Evolutionary conservation across 2,329 filamentous ascomycete genomes (phyloP), one percentile per base, ranked within the genome.

Genomic region (Rhexocercosporidium sp.): DNA sequence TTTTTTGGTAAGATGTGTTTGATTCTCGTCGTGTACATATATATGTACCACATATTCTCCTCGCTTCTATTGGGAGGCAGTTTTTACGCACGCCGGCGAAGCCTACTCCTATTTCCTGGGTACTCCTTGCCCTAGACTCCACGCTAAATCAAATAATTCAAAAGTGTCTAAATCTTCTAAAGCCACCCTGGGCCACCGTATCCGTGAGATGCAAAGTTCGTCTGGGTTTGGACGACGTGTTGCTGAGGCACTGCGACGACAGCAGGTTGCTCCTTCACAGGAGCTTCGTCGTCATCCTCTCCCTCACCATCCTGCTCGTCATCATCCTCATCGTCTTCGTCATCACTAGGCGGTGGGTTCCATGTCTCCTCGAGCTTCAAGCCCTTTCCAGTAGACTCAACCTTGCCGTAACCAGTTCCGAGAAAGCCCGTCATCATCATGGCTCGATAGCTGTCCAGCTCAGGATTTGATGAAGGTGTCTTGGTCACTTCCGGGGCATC

Each of bases 291-390:
- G 1, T 76, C 73, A 18, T 74, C 73, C 9, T 74, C 73, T 20
- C 61, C 75, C 60, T 75, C 75, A 0, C 68, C 73, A 34, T 74
- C 76, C 2, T 83, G 82, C 0, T 84, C 81, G 0, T 85, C 83
- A 0, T 82, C 82, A 0, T 84, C 84, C 18, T 86, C 88, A 1
- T 87, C 87, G 22, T 90, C 88, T 5, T 86, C 84, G 54, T 87
- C 86, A 29, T 85, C 81, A 2, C 81, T 80, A 11, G 83, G 84
- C 0, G 89, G 90, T 20, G 85, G 92, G 77, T 88, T 90, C 91
- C 85, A 95, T 0, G 91, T 92, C 77, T 94, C 92, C 78, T 95
- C 92, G 3, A 96, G 81, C 77, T 94, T 95, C 72, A 95, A 81
- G 0, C 92, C 92, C 78, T 93, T 92, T 66, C 92, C 91, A 20